Percentiles rank a stretch among this genome's conserved stretches.
These are phyloP conservation scores for Glycyrrhiza uralensis DNA, from an alignment of 306 rosid genomes.

Conservation along the genomic window DNA sequence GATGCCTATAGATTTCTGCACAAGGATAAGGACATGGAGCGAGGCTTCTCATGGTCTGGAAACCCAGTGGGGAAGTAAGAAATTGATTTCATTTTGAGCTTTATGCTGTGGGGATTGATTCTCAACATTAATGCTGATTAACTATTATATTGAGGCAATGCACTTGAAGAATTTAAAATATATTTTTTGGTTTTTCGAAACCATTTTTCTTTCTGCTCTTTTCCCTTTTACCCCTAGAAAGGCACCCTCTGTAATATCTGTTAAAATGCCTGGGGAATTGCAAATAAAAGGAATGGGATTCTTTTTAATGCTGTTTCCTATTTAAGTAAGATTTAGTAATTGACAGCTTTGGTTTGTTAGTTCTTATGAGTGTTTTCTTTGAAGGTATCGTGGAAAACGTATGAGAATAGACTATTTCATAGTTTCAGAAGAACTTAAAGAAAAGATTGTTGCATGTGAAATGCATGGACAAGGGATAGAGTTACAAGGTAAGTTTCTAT, in stretches of 20 bases:
- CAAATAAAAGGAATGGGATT: not conserved
- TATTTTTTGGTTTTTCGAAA: not conserved
- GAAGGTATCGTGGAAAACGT: conserved; percentile 95
- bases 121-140: conserved; percentile 7
- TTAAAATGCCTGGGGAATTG: not conserved
- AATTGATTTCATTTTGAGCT: conserved; percentile 10
- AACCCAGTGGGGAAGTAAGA: conserved; percentile 88
- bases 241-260: not conserved
- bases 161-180: not conserved
- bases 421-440: conserved; percentile 64
- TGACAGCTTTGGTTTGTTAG: not conserved
- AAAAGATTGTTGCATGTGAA: conserved; percentile 72
- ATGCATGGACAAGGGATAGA: conserved; percentile 92
- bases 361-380: conserved; percentile 28
- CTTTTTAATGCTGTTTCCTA: not conserved
- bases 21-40: conserved; percentile 78
- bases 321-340: not conserved
- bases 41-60: conserved; percentile 97
- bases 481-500: conserved; percentile 54
- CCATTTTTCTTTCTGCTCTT: not conserved
- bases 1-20: conserved; percentile 90
- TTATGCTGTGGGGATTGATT: conserved; percentile 10
- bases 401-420: conserved; percentile 94
- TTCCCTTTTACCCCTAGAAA: not conserved
- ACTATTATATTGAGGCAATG: not conserved